phyloP scores from a whole-genome alignment of 2,329 filamentous ascomycete genomes.

The Penicillium brasilianum region DNA sequence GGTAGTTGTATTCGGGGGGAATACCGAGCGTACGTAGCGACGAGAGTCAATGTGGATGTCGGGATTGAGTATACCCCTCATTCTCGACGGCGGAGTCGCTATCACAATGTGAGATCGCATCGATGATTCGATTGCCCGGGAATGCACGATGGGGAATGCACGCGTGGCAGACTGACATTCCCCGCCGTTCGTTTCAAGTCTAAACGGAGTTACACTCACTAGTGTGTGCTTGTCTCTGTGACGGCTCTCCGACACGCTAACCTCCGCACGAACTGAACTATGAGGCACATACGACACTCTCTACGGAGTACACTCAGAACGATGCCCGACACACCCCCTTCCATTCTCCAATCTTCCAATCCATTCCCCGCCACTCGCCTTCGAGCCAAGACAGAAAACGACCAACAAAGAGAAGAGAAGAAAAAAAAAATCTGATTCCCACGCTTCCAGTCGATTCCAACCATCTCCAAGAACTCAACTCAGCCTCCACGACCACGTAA shows the following conservation, averaged over 20 bases:
- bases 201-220: neutral
- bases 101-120: conserved; percentile 13
- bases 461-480: neutral
- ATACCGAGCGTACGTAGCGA: too few species aligned
- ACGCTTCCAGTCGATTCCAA: neutral
- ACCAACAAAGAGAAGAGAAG: neutral
- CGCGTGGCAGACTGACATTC: conserved; percentile 4
- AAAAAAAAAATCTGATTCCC: neutral
- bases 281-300: neutral
- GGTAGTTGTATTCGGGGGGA: neutral
- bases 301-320: neutral
- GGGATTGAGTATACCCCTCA: neutral
- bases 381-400: neutral
- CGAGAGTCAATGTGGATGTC: too few species aligned
- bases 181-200: conserved; percentile 2
- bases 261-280: neutral
- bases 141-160: conserved; percentile 2
- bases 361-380: neutral
- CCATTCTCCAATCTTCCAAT: neutral
- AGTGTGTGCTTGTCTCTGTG: neutral
- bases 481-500: neutral
- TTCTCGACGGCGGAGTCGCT: neutral
- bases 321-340: neutral
- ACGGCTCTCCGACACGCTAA: neutral
- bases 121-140: neutral